These are phyloP conservation scores for Globisporangium acanthophoron DNA, from an alignment of 352 stramenopile genomes.

Conservation along the genomic window DNA sequence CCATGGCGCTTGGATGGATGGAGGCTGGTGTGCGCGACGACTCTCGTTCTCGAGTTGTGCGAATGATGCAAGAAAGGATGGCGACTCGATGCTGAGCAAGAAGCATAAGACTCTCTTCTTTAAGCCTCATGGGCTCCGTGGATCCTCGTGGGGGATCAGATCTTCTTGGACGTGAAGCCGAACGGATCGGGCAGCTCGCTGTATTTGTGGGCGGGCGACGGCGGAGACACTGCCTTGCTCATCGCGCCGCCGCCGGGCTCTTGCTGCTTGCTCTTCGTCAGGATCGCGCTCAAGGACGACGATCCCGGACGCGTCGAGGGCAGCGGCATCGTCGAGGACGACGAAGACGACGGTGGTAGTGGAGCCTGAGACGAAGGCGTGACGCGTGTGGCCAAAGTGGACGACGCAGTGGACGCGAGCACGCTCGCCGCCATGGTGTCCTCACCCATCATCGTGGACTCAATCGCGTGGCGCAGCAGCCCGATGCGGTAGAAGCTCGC, in stretches of 20 bases:
- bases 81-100: not conserved
- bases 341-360: not conserved
- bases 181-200: constrained; percentile 58
- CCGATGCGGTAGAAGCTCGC: constrained; percentile 73
- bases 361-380: constrained; percentile 4
- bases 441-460: constrained; percentile 67
- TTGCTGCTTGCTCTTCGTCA: constrained; percentile 4
- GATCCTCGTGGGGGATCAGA: not conserved
- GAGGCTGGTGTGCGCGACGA: too few species aligned
- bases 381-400: not conserved
- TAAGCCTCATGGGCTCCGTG: too few species aligned
- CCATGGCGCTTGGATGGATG: constrained; percentile 1
- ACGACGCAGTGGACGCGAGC: constrained; percentile 5
- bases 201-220: constrained; percentile 29
- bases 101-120: not conserved
- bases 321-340: not conserved
- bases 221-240: not conserved
- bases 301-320: not conserved
- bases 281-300: not conserved
- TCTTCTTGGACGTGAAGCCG: constrained; percentile 58
- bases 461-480: constrained; percentile 67
- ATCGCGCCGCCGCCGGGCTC: not conserved
- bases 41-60: not conserved
- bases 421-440: constrained; percentile 31
- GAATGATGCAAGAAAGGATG: not conserved